A percentile compares a stretch with the other conserved stretches of the same genome.
Evolutionary conservation across 2,329 filamentous ascomycete genomes (phyloP).

Genomic region (Septoria petroselini): DNA sequence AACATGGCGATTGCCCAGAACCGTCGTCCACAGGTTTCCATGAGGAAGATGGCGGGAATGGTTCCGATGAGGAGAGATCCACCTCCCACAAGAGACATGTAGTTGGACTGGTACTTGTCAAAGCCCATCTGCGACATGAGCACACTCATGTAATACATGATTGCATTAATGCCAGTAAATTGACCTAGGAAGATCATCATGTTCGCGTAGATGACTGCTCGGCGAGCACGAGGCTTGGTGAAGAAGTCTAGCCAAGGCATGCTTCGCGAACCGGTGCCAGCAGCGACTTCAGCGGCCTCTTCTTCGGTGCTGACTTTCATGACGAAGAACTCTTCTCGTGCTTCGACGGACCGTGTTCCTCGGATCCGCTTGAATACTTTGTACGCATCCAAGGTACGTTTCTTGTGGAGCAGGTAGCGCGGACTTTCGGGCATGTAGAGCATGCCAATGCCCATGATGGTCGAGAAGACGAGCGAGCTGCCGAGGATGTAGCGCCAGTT

Average conservation of each 20-base stretch:
- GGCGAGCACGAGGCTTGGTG: slow-evolving; percentile 64
- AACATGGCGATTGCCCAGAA: slow-evolving; percentile 74
- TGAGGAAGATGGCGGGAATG: slow-evolving; percentile 52
- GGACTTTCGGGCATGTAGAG: slow-evolving; percentile 69
- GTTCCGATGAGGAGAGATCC: slow-evolving; percentile 60
- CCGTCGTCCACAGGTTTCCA: slow-evolving; percentile 69
- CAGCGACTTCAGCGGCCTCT: slow-evolving; percentile 49
- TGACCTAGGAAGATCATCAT: slow-evolving; percentile 69
- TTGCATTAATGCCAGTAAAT: slow-evolving; percentile 58
- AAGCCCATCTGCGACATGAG: slow-evolving; percentile 69
- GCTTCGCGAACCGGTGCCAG: slow-evolving; percentile 52
- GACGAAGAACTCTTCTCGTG: slow-evolving; percentile 67
- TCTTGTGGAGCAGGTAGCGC: slow-evolving; percentile 68
- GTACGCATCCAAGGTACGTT: slow-evolving; percentile 57
- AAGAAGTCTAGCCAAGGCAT: slow-evolving; percentile 73
- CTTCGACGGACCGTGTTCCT: slow-evolving; percentile 55
- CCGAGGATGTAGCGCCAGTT: slow-evolving; percentile 74
- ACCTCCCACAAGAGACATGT: slow-evolving; percentile 73
- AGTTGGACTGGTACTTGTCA: slow-evolving; percentile 59
- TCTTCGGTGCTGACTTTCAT: slow-evolving; percentile 65
- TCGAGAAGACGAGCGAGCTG: slow-evolving; percentile 67
- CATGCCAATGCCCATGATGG: slow-evolving; percentile 58
- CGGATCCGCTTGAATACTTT: slow-evolving; percentile 72
- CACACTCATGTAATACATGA: slow-evolving; percentile 64
- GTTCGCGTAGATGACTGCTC: slow-evolving; percentile 65